phyloP scores from a whole-genome alignment of 2,329 filamentous ascomycete species.

The Trichophyton verrucosum region DNA sequence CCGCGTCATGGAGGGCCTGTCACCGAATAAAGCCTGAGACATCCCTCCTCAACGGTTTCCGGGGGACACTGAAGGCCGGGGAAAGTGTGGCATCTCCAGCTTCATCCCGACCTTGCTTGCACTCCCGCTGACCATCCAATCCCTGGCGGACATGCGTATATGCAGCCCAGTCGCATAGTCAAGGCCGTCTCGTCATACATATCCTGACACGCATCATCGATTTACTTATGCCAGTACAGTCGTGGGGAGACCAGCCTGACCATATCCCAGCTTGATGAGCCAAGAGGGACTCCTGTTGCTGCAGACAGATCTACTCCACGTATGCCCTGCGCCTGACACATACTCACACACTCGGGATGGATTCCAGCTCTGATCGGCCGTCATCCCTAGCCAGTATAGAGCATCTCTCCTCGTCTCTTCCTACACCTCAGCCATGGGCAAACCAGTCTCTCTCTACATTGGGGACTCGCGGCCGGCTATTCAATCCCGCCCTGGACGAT shows the following conservation, averaged over 20 bases:
- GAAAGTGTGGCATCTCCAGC: constrained; percentile 4
- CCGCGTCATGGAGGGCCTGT: constrained; percentile 3
- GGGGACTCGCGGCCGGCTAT: constrained; percentile 17
- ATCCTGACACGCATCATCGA: constrained; percentile 11
- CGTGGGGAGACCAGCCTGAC: background rate
- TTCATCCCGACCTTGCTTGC: constrained; percentile 8
- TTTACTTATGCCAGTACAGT: constrained; percentile 7
- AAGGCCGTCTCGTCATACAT: constrained; percentile 9
- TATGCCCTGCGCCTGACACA: constrained; percentile 7
- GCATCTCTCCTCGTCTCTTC: constrained; percentile 20
- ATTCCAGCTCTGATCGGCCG: constrained; percentile 21
- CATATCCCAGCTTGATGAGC: constrained; percentile 1
- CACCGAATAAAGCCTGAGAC: background rate
- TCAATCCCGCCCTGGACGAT: constrained; percentile 21
- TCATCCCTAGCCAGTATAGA: constrained; percentile 18
- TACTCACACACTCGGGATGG: constrained; percentile 18
- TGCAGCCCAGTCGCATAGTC: constrained; percentile 2
- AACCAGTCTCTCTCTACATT: constrained; percentile 20
- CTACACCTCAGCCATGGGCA: constrained; percentile 23
- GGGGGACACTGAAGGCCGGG: constrained; percentile 3
- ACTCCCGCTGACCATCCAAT: constrained; percentile 9
- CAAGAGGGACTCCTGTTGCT: constrained; percentile 1
- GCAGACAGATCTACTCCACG: constrained; percentile 9
- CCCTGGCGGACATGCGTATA: background rate
- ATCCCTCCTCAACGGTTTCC: background rate